A percentile compares a stretch with the other conserved stretches of the same genome.
These are phyloP conservation scores for Amanita pseudoporphyria DNA, from an alignment of 768 basidiomycete genomes.

Conservation along the genomic window DNA sequence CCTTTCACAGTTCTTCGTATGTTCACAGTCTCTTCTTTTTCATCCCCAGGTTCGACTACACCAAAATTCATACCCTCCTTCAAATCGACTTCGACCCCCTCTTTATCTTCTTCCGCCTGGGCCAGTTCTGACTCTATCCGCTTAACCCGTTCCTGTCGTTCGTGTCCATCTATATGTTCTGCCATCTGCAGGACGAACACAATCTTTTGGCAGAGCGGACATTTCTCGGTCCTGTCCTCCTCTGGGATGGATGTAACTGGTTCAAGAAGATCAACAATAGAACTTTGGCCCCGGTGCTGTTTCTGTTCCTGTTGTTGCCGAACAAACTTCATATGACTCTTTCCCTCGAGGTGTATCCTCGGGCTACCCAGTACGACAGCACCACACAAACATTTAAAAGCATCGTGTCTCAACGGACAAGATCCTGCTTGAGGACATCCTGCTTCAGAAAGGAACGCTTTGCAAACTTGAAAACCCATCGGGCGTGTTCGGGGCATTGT, in stretches of 20 bases:
- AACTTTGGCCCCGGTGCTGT: not conserved
- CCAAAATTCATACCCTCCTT: slow-evolving; percentile 38
- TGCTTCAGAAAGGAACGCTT: slow-evolving; percentile 12
- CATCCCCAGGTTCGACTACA: slow-evolving; percentile 22
- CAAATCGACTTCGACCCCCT: slow-evolving; percentile 31
- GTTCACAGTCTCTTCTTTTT: slow-evolving; percentile 18
- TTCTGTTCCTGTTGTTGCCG: slow-evolving; percentile 4
- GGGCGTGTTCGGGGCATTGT: not conserved
- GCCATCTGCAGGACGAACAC: slow-evolving; percentile 15
- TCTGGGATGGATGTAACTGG: not conserved
- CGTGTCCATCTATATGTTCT: slow-evolving; percentile 22
- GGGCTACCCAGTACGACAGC: slow-evolving; percentile 15
- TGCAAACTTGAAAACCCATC: not conserved
- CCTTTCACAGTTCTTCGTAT: slow-evolving; percentile 16
- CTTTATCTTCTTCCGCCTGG: slow-evolving; percentile 36
- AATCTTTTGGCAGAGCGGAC: slow-evolving; percentile 17
- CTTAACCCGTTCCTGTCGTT: slow-evolving; percentile 18
- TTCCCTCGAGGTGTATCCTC: slow-evolving; percentile 20
- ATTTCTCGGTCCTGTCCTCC: slow-evolving; percentile 11
- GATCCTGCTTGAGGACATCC: slow-evolving; percentile 19
- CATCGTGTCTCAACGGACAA: slow-evolving; percentile 27
- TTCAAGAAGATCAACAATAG: not conserved
- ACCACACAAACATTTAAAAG: slow-evolving; percentile 26
- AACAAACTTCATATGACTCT: slow-evolving; percentile 17
- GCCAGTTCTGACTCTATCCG: slow-evolving; percentile 24